Evolutionary conservation across 164 flowering plant species (phyloP).

Genomic region (Berberis vulgaris): DNA sequence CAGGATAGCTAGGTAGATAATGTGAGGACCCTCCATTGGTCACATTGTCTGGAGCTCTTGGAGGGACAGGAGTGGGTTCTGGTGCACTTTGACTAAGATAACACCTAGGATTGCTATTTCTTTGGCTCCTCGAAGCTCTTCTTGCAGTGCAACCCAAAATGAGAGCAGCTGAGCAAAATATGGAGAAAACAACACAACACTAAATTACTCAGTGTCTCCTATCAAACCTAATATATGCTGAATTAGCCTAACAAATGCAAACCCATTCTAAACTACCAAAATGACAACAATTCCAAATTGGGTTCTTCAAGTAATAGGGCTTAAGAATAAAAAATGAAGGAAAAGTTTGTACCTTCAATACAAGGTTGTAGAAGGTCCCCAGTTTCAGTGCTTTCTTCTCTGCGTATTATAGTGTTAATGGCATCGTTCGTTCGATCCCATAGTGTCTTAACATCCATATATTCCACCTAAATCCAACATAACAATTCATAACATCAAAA

Average conservation of each 20-base stretch:
- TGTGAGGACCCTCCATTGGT: slow-evolving; percentile 14
- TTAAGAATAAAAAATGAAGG: neutral
- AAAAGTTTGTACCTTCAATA: slow-evolving; percentile 66
- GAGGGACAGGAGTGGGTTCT: slow-evolving; percentile 28
- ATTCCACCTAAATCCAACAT: slow-evolving; percentile 60
- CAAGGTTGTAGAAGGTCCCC: slow-evolving; percentile 85
- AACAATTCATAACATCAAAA: neutral
- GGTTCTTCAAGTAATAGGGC: no score
- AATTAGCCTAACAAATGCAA: no score
- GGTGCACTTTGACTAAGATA: slow-evolving; percentile 48
- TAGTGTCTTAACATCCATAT: slow-evolving; percentile 58
- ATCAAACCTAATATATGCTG: neutral
- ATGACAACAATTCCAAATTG: no score
- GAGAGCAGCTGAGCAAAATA: slow-evolving; percentile 63
- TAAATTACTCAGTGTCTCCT: neutral
- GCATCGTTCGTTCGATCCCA: slow-evolving; percentile 84
- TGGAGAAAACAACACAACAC: slow-evolving; percentile 1
- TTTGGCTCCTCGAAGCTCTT: slow-evolving; percentile 86
- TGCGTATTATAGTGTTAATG: slow-evolving; percentile 68
- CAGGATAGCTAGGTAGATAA: slow-evolving; percentile 12
- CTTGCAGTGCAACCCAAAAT: slow-evolving; percentile 76
- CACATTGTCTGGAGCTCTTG: slow-evolving; percentile 17
- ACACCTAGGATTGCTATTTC: slow-evolving; percentile 57
- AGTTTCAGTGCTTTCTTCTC: slow-evolving; percentile 71
- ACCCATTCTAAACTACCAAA: no score